Percentiles rank a stretch among this genome's conserved stretches.
Conservation (phyloP, 1,284 basidiomycete species). For the Kalmanozyma brasiliensis region DNA sequence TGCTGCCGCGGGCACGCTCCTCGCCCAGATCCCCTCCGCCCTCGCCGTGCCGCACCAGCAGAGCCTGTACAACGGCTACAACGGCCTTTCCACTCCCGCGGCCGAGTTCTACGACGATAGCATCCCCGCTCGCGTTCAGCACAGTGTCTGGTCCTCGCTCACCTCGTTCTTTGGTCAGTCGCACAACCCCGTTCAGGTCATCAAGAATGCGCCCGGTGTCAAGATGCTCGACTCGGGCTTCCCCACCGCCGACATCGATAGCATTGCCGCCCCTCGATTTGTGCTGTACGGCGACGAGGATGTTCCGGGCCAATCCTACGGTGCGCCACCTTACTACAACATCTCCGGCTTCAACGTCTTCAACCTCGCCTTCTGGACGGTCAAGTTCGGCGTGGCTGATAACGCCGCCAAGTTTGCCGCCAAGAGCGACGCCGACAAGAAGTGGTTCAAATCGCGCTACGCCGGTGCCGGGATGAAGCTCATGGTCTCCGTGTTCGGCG, state of each 20-base stretch:
- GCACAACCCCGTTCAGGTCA: constrained; percentile 21
- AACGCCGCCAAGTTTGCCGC: constrained; percentile 58
- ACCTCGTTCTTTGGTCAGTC: constrained; percentile 31
- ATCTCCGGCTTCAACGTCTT: constrained; percentile 68
- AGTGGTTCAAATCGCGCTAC: constrained; percentile 68
- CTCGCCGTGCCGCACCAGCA: constrained; percentile 38
- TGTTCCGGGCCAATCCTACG: constrained; percentile 35
- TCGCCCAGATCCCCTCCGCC: constrained; percentile 20
- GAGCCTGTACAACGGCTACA: constrained; percentile 41
- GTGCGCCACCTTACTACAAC: constrained; percentile 42
- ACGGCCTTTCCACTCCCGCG: constrained; percentile 22
- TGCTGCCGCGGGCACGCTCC: too few species aligned
- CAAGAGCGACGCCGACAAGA: constrained; percentile 38
- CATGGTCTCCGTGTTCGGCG: constrained; percentile 68
- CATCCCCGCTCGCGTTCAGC: constrained; percentile 36
- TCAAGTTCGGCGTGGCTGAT: constrained; percentile 64
- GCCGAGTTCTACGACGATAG: constrained; percentile 48
- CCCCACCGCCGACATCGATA: constrained; percentile 43
- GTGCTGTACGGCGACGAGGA: constrained; percentile 49
- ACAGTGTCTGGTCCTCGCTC: constrained; percentile 29
- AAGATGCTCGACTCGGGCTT: constrained; percentile 36
- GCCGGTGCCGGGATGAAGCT: constrained; percentile 69
- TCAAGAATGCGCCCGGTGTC: constrained; percentile 33
- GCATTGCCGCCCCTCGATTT: constrained; percentile 35
- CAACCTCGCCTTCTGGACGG: constrained; percentile 71